Evolutionary conservation across 2,329 filamentous ascomycete genomes (phyloP), one percentile per base, ranked within the genome.

Genomic region (Fusarium succisae): DNA sequence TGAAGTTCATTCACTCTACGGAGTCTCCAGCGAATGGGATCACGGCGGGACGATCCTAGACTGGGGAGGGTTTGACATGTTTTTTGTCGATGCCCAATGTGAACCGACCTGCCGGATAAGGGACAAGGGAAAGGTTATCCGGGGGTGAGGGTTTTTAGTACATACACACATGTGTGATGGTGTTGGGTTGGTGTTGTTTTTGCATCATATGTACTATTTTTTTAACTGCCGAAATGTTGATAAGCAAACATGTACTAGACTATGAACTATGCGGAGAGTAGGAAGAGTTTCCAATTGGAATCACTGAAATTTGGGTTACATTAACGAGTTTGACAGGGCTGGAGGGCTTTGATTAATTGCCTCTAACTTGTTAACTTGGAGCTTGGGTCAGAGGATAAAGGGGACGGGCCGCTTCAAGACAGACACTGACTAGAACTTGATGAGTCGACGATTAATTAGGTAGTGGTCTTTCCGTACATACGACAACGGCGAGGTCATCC

Each of bases 21-120:
- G 54, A 28, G 6, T 38, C 59, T 38, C 59, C 30, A 58, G 38
- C 72, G 68, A 74, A 74, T 74, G 48, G 63, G 68, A 57, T 56
- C 26, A 41, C 39, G 26, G 64, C 72, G 61, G 72, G 69, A 66
- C 55, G 48, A 64, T 69, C 58, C 54, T 38, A 64, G 38, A 20
- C 44, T 41, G 35, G 44, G 57, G 68, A 63, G 18, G 32, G 53
- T 48, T 59, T 69, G 35, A 24, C 32, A 41, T 51, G 9, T 59
- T 55, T 53, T 54, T 50, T 55, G 60, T 74, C 59, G 68, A 56
- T 74, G 68, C 72, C 72, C 71, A 74, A 74, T 41, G 57, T 67
- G 65, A 70, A 72, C 72, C 72, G 60, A 69, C 43, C 69, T 62
- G 48, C 72, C 63, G 68, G 71, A 55, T 44, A 51, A 35, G 62